These are phyloP conservation scores for Arthroderma sp. DNA, from an alignment of 2,329 filamentous ascomycete genomes.

Conservation along the genomic window DNA sequence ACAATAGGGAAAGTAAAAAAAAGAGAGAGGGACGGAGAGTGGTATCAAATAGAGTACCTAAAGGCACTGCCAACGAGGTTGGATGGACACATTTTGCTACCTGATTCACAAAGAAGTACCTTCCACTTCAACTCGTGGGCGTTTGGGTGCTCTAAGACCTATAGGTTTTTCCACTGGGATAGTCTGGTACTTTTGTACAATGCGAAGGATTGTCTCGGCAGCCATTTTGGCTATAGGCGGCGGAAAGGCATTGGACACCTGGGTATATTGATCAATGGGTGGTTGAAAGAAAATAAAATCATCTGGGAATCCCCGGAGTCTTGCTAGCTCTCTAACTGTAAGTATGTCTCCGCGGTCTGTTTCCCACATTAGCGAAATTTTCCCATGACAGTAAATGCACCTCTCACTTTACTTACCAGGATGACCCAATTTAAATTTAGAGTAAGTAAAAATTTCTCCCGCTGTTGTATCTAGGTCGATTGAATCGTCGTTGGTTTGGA, in stretches of 20 bases:
- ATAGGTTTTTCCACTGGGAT: background rate
- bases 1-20: conserved; percentile 1
- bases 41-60: background rate
- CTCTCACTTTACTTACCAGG: conserved; percentile 2
- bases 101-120: background rate
- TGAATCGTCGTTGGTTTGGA: background rate
- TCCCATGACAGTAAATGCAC: background rate
- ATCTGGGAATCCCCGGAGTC: conserved; percentile 10
- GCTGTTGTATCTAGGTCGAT: background rate
- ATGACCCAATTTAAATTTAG: background rate
- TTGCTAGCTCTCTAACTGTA: conserved; percentile 10
- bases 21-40: background rate
- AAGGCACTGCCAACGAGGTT: background rate
- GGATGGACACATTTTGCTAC: background rate
- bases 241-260: conserved; percentile 8
- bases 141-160: background rate
- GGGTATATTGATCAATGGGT: conserved; percentile 3
- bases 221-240: conserved; percentile 5
- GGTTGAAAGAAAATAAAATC: conserved; percentile 10
- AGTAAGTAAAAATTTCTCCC: conserved; percentile 1
- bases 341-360: conserved; percentile 7
- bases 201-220: background rate
- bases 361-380: background rate
- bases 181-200: background rate
- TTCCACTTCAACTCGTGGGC: background rate